Evolutionary conservation across 345 rosid species (phyloP), one percentile per base, ranked within the genome.

Genomic region (Camelina hispida): DNA sequence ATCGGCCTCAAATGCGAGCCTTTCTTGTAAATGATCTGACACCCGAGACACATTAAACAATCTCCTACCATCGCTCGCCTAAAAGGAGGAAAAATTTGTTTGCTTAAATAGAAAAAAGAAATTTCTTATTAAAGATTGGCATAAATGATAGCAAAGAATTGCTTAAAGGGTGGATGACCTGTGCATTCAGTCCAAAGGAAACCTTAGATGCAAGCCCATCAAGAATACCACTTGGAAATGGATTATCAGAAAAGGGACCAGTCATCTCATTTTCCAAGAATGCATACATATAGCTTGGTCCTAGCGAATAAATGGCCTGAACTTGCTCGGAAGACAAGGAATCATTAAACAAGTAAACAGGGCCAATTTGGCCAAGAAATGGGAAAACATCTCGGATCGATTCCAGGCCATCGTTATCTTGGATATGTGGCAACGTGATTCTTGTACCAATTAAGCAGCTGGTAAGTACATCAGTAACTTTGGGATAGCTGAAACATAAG

Each of bases 251-350:
- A 76, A 75, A 68, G 53, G 88, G 77, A 60, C 86, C 77, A 66
- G 68, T 42, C 73, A 84, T 85, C 78, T 91, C 94, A 77, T 85
- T 87, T 73, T 93, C 96, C 74, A 88, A 87, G 85, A 93, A 93
- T 13, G 95, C 87, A 76, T 93, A 93, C 98, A 91, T 93, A 74
- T 93, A 93, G 85, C 97, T 91, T 72, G 97, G 96, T 78, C 98
- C 98, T 6, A 93, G 85, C 14, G 86, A 85, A 85, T 86, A 75
- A 48, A 93, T 81, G 52, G 88, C 90, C 83, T 85, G 88, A 75
- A 91, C 89, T 76, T 88, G 90, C 87, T 91, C 98, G 4, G 90
- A 72, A 73, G 98, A 87, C 78, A 93, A 81, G 48, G 87, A 83
- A 88, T 93, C 98, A 74, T 77, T 83, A 81, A 89, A 91, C 80